phyloP scores from a whole-genome alignment of 441 rosid genomes.

The Hura crepitans region DNA sequence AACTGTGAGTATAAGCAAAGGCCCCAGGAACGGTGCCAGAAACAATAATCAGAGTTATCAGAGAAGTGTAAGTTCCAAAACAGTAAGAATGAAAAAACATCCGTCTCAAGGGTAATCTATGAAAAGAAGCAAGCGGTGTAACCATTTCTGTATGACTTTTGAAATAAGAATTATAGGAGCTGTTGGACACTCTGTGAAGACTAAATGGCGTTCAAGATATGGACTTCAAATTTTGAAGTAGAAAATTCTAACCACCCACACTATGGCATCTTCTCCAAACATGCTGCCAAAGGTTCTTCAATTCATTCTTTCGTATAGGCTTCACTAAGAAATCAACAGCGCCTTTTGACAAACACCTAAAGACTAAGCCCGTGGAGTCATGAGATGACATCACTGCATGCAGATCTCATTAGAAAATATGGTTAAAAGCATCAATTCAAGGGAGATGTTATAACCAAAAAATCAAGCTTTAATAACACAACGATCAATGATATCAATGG shows the following conservation, averaged over 20 bases:
- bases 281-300: conserved; percentile 91
- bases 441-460: background rate
- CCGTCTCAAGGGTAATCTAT: background rate
- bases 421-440: conserved; percentile 28
- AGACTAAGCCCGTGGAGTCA: conserved; percentile 82
- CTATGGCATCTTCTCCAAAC: conserved; percentile 89
- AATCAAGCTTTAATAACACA: background rate
- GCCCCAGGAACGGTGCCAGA: background rate
- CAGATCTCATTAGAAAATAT: conserved; percentile 29
- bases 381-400: conserved; percentile 93
- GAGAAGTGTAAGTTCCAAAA: background rate
- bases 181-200: background rate
- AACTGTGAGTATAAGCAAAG: background rate
- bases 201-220: background rate
- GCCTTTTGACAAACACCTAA: conserved; percentile 82
- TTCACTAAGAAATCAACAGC: conserved; percentile 90
- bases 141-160: conserved; percentile 11
- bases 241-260: conserved; percentile 39
- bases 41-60: background rate
- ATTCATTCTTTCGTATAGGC: conserved; percentile 86
- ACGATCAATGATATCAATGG: background rate
- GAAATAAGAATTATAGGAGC: background rate
- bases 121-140: background rate
- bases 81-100: background rate
- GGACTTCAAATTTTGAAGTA: conserved; percentile 18